phyloP scores from a whole-genome alignment of 805 yeast genomes.

The Kuraishia capsulata region DNA sequence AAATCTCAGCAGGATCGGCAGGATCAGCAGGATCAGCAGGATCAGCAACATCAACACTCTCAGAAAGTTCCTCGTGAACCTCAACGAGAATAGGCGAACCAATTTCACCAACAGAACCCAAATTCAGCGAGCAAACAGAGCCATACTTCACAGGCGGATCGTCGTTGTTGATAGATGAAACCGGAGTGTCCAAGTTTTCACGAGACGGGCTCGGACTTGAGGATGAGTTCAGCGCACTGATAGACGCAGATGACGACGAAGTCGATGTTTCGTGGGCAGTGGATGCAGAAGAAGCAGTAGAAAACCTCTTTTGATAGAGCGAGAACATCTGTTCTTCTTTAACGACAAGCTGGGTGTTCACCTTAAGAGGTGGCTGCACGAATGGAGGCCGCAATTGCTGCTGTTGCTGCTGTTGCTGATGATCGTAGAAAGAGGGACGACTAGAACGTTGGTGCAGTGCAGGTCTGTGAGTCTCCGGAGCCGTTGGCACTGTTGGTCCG shows the following conservation, averaged over 20 bases:
- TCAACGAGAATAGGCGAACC: too few species aligned
- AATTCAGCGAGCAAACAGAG: too few species aligned
- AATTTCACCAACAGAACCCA: too few species aligned
- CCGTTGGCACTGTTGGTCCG: too few species aligned
- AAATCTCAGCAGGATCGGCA: background rate
- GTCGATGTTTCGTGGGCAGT: slow-evolving; percentile 4
- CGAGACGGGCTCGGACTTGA: slow-evolving; percentile 3
- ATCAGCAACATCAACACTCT: background rate
- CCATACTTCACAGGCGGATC: too few species aligned
- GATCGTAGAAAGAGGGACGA: background rate
- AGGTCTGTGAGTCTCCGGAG: too few species aligned
- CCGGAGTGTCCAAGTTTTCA: slow-evolving; percentile 5
- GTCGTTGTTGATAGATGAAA: slow-evolving; percentile 7
- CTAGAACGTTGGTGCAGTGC: background rate
- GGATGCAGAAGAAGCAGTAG: slow-evolving; percentile 13
- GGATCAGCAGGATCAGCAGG: background rate
- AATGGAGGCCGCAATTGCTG: slow-evolving; percentile 1
- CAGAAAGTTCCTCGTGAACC: background rate
- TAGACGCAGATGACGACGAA: slow-evolving; percentile 7
- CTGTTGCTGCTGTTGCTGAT: slow-evolving; percentile 2
- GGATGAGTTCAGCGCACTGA: slow-evolving; percentile 3
- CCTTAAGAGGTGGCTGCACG: slow-evolving; percentile 9
- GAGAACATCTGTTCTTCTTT: background rate
- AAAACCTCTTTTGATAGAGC: slow-evolving; percentile 8
- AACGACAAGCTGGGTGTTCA: slow-evolving; percentile 2